Percentiles rank a stretch among this genome's conserved stretches.
These are phyloP conservation scores for Nothophytophthora sp. DNA, from an alignment of 352 stramenopile species.

Conservation along the genomic window DNA sequence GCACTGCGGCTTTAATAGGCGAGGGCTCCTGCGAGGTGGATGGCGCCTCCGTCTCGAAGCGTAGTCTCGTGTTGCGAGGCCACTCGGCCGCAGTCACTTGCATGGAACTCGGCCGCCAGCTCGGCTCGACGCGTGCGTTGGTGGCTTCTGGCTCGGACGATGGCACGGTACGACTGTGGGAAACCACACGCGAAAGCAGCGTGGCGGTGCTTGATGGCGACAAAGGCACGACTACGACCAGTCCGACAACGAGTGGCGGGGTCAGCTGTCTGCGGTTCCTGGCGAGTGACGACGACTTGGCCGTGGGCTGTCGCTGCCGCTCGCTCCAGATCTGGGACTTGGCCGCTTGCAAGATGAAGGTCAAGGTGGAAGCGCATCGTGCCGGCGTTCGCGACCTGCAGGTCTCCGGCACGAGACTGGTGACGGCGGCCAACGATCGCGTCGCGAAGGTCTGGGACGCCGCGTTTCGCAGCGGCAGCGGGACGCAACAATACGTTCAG, in stretches of 20 bases:
- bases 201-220: constrained; percentile 51
- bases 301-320: constrained; percentile 51
- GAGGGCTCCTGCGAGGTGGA: constrained; percentile 46
- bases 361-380: constrained; percentile 58
- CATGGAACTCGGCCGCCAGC: constrained; percentile 73
- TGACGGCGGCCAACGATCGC: constrained; percentile 76
- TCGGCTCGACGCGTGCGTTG: constrained; percentile 54
- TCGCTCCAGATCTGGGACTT: constrained; percentile 81
- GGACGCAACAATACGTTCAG: constrained; percentile 45
- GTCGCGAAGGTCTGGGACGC: constrained; percentile 83
- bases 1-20: constrained; percentile 11
- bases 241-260: constrained; percentile 20
- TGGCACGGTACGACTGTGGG: constrained; percentile 74
- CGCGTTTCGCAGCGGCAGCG: constrained; percentile 44
- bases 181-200: constrained; percentile 62
- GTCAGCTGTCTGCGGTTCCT: constrained; percentile 70
- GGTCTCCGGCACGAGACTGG: constrained; percentile 67
- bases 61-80: constrained; percentile 62
- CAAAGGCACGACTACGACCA: constrained; percentile 16
- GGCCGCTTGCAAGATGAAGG: constrained; percentile 46
- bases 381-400: constrained; percentile 64
- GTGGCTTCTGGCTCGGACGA: constrained; percentile 72
- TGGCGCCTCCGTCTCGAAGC: constrained; percentile 53
- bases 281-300: constrained; percentile 57
- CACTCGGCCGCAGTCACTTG: constrained; percentile 65